A percentile compares a stretch with the other conserved stretches of the same genome.
These are phyloP conservation scores for Panicum hallii DNA, from an alignment of 202 grass and related monocot species.

Conservation along the genomic window DNA sequence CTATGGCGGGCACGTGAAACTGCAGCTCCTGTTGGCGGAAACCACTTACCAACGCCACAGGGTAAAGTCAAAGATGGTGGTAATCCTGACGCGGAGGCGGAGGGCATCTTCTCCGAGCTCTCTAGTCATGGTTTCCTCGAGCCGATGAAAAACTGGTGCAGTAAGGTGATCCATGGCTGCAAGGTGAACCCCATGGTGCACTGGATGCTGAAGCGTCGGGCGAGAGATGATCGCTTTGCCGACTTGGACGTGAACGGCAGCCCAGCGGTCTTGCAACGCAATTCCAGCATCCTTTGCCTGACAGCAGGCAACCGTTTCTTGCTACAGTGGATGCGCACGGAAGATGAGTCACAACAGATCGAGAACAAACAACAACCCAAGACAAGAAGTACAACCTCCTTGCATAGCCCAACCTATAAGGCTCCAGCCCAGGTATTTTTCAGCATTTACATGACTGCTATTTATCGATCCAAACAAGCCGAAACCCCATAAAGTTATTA, in stretches of 20 bases:
- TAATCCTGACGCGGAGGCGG: background rate
- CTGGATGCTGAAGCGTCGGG: slow-evolving; percentile 55
- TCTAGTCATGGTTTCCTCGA: slow-evolving; percentile 38
- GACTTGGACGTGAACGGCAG: slow-evolving; percentile 15
- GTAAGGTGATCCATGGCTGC: slow-evolving; percentile 48
- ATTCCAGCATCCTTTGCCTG: slow-evolving; percentile 43
- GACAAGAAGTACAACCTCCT: background rate
- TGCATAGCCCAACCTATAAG: background rate
- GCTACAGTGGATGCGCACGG: background rate
- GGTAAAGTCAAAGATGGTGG: background rate
- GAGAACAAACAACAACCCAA: no score
- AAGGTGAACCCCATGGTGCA: slow-evolving; percentile 59
- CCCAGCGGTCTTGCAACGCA: background rate
- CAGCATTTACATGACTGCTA: background rate
- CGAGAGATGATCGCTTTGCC: background rate
- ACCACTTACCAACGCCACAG: background rate
- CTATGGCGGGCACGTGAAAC: background rate
- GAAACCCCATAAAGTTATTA: no score
- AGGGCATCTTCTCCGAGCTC: slow-evolving; percentile 22
- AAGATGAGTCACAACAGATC: background rate
- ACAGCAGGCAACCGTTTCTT: background rate
- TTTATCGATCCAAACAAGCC: background rate
- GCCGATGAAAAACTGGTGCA: slow-evolving; percentile 46
- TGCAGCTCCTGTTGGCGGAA: background rate
- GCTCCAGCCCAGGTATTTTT: background rate